These are phyloP conservation scores for Bryoerythrophyllum caledonicum DNA, from an alignment of 225 moss, liverwort and hornwort species.

Conservation along the genomic window DNA sequence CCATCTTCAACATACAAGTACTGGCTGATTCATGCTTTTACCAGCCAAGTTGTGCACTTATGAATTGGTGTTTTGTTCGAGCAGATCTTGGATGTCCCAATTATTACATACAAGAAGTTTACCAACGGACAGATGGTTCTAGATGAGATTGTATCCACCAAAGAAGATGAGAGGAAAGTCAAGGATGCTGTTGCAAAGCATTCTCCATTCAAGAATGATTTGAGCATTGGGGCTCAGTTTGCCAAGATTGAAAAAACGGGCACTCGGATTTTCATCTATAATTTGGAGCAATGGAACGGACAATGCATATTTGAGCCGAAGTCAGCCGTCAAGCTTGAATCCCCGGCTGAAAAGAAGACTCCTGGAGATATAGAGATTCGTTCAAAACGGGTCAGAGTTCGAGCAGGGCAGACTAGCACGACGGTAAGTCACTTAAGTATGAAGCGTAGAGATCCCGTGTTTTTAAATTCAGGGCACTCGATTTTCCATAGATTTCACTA, in stretches of 20 bases:
- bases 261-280: slow-evolving; percentile 73
- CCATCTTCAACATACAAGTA: not conserved
- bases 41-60: slow-evolving; percentile 14
- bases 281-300: slow-evolving; percentile 72
- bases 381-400: slow-evolving; percentile 62
- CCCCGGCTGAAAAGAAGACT: slow-evolving; percentile 22
- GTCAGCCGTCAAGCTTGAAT: slow-evolving; percentile 24
- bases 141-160: slow-evolving; percentile 54
- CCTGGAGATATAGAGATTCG: slow-evolving; percentile 61
- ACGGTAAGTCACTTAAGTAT: slow-evolving; percentile 37
- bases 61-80: slow-evolving; percentile 4
- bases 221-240: slow-evolving; percentile 74
- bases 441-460: too few species aligned
- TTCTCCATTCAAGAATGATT: slow-evolving; percentile 72
- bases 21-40: slow-evolving; percentile 16
- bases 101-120: slow-evolving; percentile 70
- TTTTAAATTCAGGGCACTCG: not conserved
- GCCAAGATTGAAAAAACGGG: slow-evolving; percentile 78
- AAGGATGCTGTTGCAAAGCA: slow-evolving; percentile 61
- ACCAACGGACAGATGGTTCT: slow-evolving; percentile 60
- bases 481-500: slow-evolving; percentile 8
- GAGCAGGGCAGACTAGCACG: slow-evolving; percentile 80
- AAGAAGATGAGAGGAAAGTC: slow-evolving; percentile 52
- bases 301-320: slow-evolving; percentile 50
- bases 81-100: slow-evolving; percentile 78